Percentiles rank a stretch among this genome's conserved stretches.
Evolutionary conservation across 192 early-diverging fungal species (phyloP).

Genomic region (Umbelopsis ramanniana): DNA sequence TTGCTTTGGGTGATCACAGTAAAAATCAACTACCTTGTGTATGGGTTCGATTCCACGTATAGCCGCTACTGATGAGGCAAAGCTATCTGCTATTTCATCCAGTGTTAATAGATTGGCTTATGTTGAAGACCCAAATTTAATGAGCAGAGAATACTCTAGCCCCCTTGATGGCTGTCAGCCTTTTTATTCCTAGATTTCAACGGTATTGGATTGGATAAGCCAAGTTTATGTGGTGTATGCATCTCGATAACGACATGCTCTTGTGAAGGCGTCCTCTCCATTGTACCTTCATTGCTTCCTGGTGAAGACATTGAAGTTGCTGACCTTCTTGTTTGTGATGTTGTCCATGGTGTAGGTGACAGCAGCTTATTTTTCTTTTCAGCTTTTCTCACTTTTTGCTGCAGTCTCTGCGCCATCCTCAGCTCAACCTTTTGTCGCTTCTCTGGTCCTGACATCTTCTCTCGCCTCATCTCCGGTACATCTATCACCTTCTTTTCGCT

Average conservation of each 20-base stretch:
- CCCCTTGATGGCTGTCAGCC: background rate
- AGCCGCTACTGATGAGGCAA: too few relatives aligned
- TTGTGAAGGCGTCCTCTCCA: background rate
- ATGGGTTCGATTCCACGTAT: too few relatives aligned
- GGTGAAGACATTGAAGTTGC: background rate
- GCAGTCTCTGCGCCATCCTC: background rate
- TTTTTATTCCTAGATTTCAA: constrained; percentile 1
- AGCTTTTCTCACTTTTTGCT: background rate
- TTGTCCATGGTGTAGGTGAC: background rate
- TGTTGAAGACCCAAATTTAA: too few relatives aligned
- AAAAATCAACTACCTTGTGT: too few relatives aligned
- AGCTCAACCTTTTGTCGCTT: too few relatives aligned
- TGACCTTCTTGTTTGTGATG: background rate
- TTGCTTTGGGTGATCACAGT: too few relatives aligned
- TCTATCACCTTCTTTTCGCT: too few relatives aligned
- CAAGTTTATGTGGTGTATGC: background rate
- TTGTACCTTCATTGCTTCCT: background rate
- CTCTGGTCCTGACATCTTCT: too few relatives aligned
- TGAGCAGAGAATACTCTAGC: background rate
- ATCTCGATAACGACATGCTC: background rate
- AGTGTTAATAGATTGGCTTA: too few relatives aligned
- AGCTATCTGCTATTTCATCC: too few relatives aligned
- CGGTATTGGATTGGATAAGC: constrained; percentile 2
- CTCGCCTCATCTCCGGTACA: too few relatives aligned
- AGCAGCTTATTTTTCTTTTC: background rate